These are phyloP conservation scores for Talaromyces sp. DNA, from an alignment of 2,329 filamentous ascomycete species.

Conservation along the genomic window DNA sequence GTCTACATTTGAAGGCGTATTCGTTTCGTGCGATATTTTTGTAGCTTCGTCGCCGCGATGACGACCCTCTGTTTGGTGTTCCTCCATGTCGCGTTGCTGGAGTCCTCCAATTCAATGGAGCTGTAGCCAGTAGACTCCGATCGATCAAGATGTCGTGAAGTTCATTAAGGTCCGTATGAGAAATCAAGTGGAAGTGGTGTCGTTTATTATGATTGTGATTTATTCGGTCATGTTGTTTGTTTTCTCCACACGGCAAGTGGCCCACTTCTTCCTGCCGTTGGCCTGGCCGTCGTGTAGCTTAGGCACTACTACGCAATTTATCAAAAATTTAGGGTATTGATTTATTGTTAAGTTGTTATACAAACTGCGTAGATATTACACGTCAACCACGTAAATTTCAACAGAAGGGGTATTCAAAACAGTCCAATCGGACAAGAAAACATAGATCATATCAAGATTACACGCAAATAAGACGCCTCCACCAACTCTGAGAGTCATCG, in stretches of 20 bases:
- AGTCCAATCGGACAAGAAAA: background rate
- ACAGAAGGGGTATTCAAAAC: slow-evolving; percentile 12
- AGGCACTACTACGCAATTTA: background rate
- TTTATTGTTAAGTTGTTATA: background rate
- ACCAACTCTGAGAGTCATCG: background rate
- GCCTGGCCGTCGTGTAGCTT: slow-evolving; percentile 8
- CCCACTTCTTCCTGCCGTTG: slow-evolving; percentile 11
- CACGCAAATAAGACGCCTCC: slow-evolving; percentile 12
- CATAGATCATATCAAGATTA: slow-evolving; percentile 8
- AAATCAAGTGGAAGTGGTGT: background rate
- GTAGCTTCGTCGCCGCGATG: background rate
- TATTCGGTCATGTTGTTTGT: slow-evolving; percentile 16
- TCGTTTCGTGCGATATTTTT: background rate
- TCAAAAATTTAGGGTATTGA: background rate
- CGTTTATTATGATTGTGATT: slow-evolving; percentile 1
- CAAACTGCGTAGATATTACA: background rate
- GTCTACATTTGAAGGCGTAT: background rate
- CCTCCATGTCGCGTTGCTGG: slow-evolving; percentile 3
- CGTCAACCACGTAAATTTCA: background rate
- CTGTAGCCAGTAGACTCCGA: background rate
- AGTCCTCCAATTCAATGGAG: background rate
- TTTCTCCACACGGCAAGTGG: slow-evolving; percentile 19
- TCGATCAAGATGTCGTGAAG: background rate
- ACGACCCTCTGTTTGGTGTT: background rate
- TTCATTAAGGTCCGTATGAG: background rate